These are phyloP conservation scores for Lumnitzera littorea DNA, from an alignment of 345 rosid genomes.

Conservation along the genomic window DNA sequence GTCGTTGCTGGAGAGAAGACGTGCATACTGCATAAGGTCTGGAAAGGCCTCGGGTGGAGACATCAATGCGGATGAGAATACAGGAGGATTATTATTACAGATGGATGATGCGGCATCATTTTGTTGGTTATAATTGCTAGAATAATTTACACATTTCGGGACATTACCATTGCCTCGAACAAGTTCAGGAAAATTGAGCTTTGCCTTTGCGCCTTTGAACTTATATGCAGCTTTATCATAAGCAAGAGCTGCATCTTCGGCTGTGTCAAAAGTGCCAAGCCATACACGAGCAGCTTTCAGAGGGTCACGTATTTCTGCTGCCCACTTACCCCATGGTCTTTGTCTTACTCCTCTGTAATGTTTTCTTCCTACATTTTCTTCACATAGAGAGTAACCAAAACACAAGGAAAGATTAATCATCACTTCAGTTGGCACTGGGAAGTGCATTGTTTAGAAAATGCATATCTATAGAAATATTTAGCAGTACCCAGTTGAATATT, in stretches of 20 bases:
- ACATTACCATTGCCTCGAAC: conserved; percentile 35
- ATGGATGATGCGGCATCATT: no score
- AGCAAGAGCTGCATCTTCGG: conserved; percentile 88
- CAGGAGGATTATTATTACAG: conserved; percentile 5
- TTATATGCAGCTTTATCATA: conserved; percentile 82
- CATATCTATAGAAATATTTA: no score
- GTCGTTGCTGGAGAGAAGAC: conserved; percentile 56
- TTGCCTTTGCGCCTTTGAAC: conserved; percentile 86
- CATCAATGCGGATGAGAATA: conserved; percentile 11
- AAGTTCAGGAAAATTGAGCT: conserved; percentile 79
- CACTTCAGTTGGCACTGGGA: no score
- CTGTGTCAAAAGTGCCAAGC: conserved; percentile 88
- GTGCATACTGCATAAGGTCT: conserved; percentile 62
- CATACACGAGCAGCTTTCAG: conserved; percentile 70
- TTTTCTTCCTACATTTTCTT: conserved; percentile 46
- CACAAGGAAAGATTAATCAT: neutral
- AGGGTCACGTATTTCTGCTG: conserved; percentile 89
- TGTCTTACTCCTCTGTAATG: conserved; percentile 94
- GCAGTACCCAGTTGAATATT: no score
- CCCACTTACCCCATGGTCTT: conserved; percentile 99
- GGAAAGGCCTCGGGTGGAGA: conserved; percentile 36
- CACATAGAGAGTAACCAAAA: conserved; percentile 6
- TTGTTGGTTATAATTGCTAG: no score
- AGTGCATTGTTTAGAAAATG: no score
- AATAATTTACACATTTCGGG: no score